These are phyloP conservation scores for Neltuma alba DNA, from an alignment of 306 rosid genomes.

Conservation along the genomic window DNA sequence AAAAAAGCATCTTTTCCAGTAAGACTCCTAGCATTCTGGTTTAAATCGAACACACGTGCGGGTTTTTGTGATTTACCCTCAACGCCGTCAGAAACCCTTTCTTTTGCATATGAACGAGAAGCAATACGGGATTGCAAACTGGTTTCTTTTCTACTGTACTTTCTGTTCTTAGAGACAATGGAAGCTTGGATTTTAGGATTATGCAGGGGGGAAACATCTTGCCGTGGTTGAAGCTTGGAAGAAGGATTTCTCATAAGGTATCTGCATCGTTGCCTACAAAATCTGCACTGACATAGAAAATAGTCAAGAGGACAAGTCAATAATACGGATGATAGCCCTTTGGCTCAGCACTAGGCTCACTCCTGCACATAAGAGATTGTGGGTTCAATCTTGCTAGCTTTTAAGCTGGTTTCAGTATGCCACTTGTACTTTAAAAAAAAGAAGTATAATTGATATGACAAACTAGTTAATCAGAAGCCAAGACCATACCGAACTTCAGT, in stretches of 20 bases:
- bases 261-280: constrained; percentile 67
- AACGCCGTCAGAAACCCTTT: constrained; percentile 44
- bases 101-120: constrained; percentile 58
- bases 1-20: constrained; percentile 51
- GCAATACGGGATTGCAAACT: constrained; percentile 28
- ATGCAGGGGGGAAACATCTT: constrained; percentile 38
- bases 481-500: constrained; percentile 81
- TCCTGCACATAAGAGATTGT: no score
- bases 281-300: constrained; percentile 54
- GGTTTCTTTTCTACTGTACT: constrained; percentile 53
- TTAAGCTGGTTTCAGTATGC: background rate
- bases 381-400: background rate
- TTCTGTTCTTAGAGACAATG: constrained; percentile 51
- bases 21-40: constrained; percentile 58
- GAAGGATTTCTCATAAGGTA: constrained; percentile 56
- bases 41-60: constrained; percentile 59
- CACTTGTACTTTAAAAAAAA: background rate
- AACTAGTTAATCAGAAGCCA: background rate
- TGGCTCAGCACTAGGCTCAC: background rate
- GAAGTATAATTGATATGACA: background rate
- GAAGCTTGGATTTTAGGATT: constrained; percentile 49
- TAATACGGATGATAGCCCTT: background rate
- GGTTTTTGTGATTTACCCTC: constrained; percentile 44
- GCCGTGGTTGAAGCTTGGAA: constrained; percentile 47
- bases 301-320: constrained; percentile 18